phyloP scores from a whole-genome alignment of 2,329 filamentous ascomycete species.

The Exophiala bonariae region DNA sequence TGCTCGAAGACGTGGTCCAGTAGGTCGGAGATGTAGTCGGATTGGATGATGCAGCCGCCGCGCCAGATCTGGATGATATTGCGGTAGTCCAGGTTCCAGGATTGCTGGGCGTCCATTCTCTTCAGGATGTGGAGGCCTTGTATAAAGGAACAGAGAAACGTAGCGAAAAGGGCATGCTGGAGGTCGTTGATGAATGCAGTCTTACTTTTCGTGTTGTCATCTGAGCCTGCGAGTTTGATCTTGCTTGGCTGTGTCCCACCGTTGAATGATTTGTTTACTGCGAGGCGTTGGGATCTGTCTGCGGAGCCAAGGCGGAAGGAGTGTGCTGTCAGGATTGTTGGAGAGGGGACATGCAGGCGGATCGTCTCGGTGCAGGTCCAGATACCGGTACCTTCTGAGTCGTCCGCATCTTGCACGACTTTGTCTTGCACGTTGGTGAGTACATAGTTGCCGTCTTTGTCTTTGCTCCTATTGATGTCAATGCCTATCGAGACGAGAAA shows the following conservation, averaged over 20 bases:
- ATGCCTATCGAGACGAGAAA: constrained; percentile 65
- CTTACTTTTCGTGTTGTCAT: constrained; percentile 39
- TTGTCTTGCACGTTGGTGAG: constrained; percentile 66
- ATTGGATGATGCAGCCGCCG: constrained; percentile 69
- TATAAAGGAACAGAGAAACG: constrained; percentile 62
- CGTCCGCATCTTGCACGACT: constrained; percentile 68
- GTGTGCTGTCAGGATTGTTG: constrained; percentile 64
- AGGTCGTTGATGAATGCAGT: constrained; percentile 57
- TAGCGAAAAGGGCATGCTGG: constrained; percentile 61
- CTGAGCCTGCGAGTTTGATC: constrained; percentile 21
- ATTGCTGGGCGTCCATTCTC: constrained; percentile 56
- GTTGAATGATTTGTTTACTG: constrained; percentile 35
- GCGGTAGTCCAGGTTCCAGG: constrained; percentile 53
- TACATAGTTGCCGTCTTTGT: constrained; percentile 45
- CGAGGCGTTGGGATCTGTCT: constrained; percentile 57
- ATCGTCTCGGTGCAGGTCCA: constrained; percentile 67
- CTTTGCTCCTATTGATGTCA: constrained; percentile 55
- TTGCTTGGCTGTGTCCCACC: constrained; percentile 27
- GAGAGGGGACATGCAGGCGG: constrained; percentile 61
- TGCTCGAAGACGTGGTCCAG: constrained; percentile 35
- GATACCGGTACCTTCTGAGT: constrained; percentile 66
- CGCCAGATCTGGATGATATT: constrained; percentile 61
- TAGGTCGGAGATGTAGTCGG: constrained; percentile 63
- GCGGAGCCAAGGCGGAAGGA: constrained; percentile 64
- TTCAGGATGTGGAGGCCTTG: constrained; percentile 68